Evolutionary conservation across 306 rosid genomes (phyloP).

Genomic region (Pterocarpus macrocarpus): DNA sequence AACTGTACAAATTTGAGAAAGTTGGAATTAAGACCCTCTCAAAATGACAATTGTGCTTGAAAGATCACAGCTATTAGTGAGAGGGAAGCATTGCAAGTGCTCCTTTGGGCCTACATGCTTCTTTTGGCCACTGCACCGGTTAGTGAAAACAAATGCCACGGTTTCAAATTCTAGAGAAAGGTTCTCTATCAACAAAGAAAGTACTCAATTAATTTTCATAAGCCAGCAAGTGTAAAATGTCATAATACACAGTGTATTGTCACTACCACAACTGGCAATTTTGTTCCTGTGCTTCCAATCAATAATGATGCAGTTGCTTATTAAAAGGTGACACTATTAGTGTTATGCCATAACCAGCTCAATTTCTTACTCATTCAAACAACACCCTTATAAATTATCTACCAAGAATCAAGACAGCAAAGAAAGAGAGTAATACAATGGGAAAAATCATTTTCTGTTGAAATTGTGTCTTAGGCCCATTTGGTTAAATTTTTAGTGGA

Average conservation of each 20-base stretch:
- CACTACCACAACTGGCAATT: conserved; percentile 45
- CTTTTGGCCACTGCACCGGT: neutral
- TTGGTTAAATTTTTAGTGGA: too few species aligned
- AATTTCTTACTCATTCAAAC: too few species aligned
- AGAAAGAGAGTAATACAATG: too few species aligned
- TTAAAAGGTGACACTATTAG: too few species aligned
- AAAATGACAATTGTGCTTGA: conserved; percentile 33
- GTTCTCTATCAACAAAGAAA: conserved; percentile 14
- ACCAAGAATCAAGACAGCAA: too few species aligned
- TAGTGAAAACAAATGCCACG: conserved; percentile 17
- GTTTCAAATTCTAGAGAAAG: conserved; percentile 4
- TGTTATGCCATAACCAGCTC: too few species aligned
- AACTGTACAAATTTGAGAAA: neutral
- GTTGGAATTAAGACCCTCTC: conserved; percentile 28
- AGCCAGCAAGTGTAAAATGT: conserved; percentile 14
- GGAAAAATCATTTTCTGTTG: too few species aligned
- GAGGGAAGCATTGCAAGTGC: neutral
- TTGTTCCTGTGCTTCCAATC: conserved; percentile 39
- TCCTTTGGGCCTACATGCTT: conserved; percentile 28
- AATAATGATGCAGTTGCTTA: conserved; percentile 23
- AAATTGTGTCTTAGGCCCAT: too few species aligned
- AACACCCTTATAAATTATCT: too few species aligned
- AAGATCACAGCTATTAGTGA: conserved; percentile 35
- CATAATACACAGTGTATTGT: conserved; percentile 32
- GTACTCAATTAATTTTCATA: conserved; percentile 24